Evolutionary conservation across 257 asterid species (phyloP).

Genomic region (Perilla frutescens): DNA sequence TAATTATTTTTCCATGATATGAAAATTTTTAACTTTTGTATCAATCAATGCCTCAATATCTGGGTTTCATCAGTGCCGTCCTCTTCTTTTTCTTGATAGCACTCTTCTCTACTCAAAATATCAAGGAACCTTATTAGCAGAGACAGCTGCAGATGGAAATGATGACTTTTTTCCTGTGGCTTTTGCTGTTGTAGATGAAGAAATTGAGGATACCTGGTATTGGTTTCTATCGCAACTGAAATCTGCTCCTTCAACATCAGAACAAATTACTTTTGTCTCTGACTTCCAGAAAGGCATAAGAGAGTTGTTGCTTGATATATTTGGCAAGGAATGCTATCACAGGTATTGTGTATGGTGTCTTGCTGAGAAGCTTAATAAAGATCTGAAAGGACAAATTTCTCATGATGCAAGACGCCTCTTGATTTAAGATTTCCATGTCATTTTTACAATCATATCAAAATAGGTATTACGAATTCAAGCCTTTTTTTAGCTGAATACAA

Average conservation of each 20-base stretch:
- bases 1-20: too few relatives aligned
- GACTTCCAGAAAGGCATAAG: slow-evolving; percentile 88
- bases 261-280: slow-evolving; percentile 81
- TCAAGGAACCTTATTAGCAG: slow-evolving; percentile 89
- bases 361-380: slow-evolving; percentile 93
- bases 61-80: slow-evolving; percentile 92
- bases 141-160: slow-evolving; percentile 90
- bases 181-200: slow-evolving; percentile 96
- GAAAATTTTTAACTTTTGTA: too few relatives aligned
- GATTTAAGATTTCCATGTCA: slow-evolving; percentile 90
- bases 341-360: slow-evolving; percentile 90
- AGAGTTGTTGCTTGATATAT: slow-evolving; percentile 69
- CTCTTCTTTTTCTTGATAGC: slow-evolving; percentile 91
- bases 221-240: slow-evolving; percentile 91
- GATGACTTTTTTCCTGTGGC: slow-evolving; percentile 93
- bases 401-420: slow-evolving; percentile 97
- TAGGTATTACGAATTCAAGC: too few relatives aligned
- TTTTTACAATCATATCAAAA: too few relatives aligned
- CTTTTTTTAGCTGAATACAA: too few relatives aligned
- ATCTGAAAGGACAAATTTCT: slow-evolving; percentile 88
- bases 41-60: slow-evolving; percentile 87
- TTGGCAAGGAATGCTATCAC: slow-evolving; percentile 83
- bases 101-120: too few relatives aligned
- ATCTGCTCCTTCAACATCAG: slow-evolving; percentile 74
- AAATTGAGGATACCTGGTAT: slow-evolving; percentile 88